A percentile compares a stretch with the other conserved stretches of the same genome.
Evolutionary conservation across 805 yeast genomes (phyloP).

Genomic region (Diddensiella caesifluorescens): DNA sequence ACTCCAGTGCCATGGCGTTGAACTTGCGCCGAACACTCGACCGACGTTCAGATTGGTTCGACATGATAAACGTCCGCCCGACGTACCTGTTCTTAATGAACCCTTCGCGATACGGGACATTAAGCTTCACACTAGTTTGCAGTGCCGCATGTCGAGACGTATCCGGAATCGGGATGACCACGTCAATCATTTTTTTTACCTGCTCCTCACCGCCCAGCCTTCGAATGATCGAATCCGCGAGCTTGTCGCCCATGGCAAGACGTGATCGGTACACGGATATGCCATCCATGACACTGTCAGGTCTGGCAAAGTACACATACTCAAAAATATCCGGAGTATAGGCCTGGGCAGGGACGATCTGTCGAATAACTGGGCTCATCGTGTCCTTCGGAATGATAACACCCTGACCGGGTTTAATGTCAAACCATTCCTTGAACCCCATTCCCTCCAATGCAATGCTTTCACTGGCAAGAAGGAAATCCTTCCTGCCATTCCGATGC

Average conservation of each 20-base stretch:
- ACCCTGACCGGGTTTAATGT: slow-evolving; percentile 92
- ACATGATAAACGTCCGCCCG: slow-evolving; percentile 98
- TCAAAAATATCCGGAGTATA: slow-evolving; percentile 96
- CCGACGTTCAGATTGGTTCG: slow-evolving; percentile 89
- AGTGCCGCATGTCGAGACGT: slow-evolving; percentile 95
- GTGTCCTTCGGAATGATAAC: slow-evolving; percentile 81
- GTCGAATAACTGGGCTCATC: slow-evolving; percentile 72
- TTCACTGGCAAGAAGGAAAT: slow-evolving; percentile 94
- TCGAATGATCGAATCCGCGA: slow-evolving; percentile 63
- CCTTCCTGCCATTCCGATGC: slow-evolving; percentile 58
- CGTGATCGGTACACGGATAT: slow-evolving; percentile 90
- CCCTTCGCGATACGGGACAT: slow-evolving; percentile 89
- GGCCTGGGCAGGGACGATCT: slow-evolving; percentile 69
- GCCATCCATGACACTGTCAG: slow-evolving; percentile 95
- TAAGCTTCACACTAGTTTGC: slow-evolving; percentile 79
- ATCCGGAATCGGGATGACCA: slow-evolving; percentile 96
- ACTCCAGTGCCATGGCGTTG: slow-evolving; percentile 94
- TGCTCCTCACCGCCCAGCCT: slow-evolving; percentile 42
- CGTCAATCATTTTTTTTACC: slow-evolving; percentile 65
- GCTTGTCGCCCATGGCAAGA: slow-evolving; percentile 85
- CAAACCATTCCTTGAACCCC: slow-evolving; percentile 73
- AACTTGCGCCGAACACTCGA: slow-evolving; percentile 91
- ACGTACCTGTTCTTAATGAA: slow-evolving; percentile 95
- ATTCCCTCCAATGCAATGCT: slow-evolving; percentile 92
- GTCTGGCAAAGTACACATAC: slow-evolving; percentile 96